Evolutionary conservation across 495 filamentous ascomycete genomes (phyloP).

Genomic region (Astrothelium macrocarpum): DNA sequence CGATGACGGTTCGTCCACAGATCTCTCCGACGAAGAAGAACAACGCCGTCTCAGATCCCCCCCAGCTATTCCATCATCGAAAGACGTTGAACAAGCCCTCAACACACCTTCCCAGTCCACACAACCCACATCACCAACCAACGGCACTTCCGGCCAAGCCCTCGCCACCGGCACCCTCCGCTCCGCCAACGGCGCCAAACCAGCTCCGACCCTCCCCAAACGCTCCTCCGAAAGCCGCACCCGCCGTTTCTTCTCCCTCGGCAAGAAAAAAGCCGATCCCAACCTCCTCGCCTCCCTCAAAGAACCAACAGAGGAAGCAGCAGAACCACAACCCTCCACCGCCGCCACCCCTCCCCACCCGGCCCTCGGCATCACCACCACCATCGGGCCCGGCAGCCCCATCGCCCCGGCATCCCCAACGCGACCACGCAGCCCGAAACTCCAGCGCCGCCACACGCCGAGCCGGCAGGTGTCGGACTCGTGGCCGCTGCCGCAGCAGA

Average conservation of each 20-base stretch:
- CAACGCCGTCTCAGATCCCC: conserved; percentile 13
- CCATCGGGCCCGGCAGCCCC: background rate
- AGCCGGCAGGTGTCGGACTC: background rate
- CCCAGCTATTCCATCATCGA: background rate
- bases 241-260: conserved; percentile 27
- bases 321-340: too few relatives aligned
- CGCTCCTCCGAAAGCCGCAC: conserved; percentile 15
- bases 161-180: conserved; percentile 15
- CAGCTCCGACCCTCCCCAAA: conserved; percentile 16
- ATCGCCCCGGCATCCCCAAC: background rate
- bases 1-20: conserved; percentile 52
- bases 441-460: conserved; percentile 21
- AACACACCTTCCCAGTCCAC: conserved; percentile 6
- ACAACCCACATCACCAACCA: conserved; percentile 22
- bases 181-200: conserved; percentile 8
- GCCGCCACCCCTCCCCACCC: background rate
- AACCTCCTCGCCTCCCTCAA: background rate
- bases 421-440: conserved; percentile 16
- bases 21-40: conserved; percentile 51
- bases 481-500: conserved; percentile 7
- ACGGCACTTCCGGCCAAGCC: conserved; percentile 15
- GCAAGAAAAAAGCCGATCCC: conserved; percentile 25
- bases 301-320: too few relatives aligned
- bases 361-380: background rate
- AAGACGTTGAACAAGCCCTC: conserved; percentile 10